A percentile compares a stretch with the other conserved stretches of the same genome.
These are phyloP conservation scores for Parastagonospora avenae DNA, from an alignment of 2,329 filamentous ascomycete genomes.

Conservation along the genomic window DNA sequence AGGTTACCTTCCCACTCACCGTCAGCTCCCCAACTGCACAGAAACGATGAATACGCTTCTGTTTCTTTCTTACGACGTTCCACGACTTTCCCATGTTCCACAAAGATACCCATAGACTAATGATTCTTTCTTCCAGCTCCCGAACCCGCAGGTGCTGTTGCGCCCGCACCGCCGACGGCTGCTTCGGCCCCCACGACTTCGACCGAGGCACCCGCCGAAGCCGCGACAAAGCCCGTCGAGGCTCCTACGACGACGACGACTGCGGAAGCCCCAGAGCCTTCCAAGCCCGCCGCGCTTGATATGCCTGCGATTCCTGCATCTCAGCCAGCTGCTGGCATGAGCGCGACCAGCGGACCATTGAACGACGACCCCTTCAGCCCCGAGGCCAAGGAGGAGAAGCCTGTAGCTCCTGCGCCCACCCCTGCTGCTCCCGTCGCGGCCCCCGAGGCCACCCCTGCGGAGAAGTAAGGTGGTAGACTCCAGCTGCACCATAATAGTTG, in stretches of 20 bases:
- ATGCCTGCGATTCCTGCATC: conserved; percentile 30
- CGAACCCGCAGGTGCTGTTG: conserved; percentile 39
- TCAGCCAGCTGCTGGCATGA: conserved; percentile 45
- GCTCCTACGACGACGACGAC: conserved; percentile 14
- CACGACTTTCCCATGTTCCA: conserved; percentile 9
- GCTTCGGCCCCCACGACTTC: conserved; percentile 20
- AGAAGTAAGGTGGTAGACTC: conserved; percentile 17
- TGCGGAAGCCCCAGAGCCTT: conserved; percentile 19
- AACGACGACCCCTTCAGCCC: conserved; percentile 37
- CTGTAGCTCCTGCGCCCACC: conserved; percentile 16
- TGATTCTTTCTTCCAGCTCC: conserved; percentile 30
- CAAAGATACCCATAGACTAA: conserved; percentile 31
- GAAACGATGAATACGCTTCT: conserved; percentile 7
- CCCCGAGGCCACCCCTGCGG: conserved; percentile 11
- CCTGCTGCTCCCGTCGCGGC: conserved; percentile 11
- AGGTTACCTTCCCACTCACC: conserved; percentile 28
- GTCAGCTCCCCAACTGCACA: conserved; percentile 6
- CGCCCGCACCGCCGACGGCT: conserved; percentile 36
- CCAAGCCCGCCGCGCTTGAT: conserved; percentile 17
- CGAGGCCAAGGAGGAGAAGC: conserved; percentile 24
- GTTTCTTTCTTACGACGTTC: not conserved
- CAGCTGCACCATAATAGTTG: no score
- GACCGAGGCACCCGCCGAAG: not conserved
- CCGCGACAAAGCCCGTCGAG: conserved; percentile 2
- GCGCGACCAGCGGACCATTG: conserved; percentile 46